These are phyloP conservation scores for Dendrobium nobile DNA, from an alignment of 106 monocot genomes.

Conservation along the genomic window DNA sequence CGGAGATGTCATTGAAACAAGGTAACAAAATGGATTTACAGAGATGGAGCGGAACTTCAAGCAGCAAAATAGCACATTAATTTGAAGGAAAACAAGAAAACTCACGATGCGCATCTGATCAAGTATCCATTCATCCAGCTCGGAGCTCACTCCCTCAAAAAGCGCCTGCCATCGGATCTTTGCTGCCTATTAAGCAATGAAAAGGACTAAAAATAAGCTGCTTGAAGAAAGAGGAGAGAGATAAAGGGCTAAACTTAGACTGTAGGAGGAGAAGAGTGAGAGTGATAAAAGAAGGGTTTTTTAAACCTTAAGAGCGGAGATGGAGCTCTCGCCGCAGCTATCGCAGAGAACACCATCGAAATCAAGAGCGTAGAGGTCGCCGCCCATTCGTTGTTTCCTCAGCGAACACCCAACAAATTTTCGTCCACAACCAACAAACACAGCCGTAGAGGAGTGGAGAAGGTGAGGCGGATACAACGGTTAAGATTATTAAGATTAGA, in stretches of 20 bases:
- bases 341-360: slow-evolving; percentile 98
- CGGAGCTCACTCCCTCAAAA: slow-evolving; percentile 49
- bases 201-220: neutral
- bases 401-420: neutral
- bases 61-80: neutral
- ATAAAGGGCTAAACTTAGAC: neutral
- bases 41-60: neutral
- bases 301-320: slow-evolving; percentile 83
- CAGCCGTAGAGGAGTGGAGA: too few relatives aligned
- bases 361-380: slow-evolving; percentile 86
- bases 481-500: too few relatives aligned
- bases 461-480: too few relatives aligned
- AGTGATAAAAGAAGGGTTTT: too few relatives aligned
- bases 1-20: neutral
- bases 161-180: slow-evolving; percentile 82
- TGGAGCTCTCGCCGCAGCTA: slow-evolving; percentile 97
- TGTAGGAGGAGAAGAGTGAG: neutral
- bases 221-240: neutral
- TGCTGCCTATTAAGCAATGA: slow-evolving; percentile 46
- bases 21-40: neutral
- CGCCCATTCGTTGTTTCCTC: slow-evolving; percentile 26
- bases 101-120: slow-evolving; percentile 88
- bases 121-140: slow-evolving; percentile 77
- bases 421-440: neutral
- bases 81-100: neutral